phyloP scores from a whole-genome alignment of 2,329 filamentous ascomycete species.

The Alternaria gansuensis region DNA sequence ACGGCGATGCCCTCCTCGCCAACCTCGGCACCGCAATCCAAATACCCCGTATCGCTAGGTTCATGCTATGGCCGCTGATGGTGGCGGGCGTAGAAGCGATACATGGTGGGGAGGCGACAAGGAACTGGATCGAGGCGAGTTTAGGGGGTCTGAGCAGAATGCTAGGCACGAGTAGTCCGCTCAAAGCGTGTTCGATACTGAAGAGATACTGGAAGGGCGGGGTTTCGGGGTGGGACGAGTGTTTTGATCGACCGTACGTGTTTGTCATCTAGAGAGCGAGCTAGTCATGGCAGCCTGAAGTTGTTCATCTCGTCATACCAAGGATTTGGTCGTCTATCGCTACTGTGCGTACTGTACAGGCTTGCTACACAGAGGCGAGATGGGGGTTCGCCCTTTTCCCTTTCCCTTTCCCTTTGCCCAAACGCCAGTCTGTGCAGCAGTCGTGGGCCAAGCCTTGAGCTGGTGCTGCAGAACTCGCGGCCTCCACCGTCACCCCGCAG shows the following conservation, averaged over 20 bases:
- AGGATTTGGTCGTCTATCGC: not conserved
- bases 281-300: not conserved
- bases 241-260: conserved; percentile 39
- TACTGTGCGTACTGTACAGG: conserved; percentile 20
- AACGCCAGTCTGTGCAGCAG: conserved; percentile 27
- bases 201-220: conserved; percentile 37
- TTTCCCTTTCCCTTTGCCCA: not conserved
- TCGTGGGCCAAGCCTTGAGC: not conserved
- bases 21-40: conserved; percentile 22
- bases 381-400: not conserved
- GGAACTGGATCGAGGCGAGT: conserved; percentile 33
- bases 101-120: conserved; percentile 26
- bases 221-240: conserved; percentile 41
- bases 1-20: conserved; percentile 26
- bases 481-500: no score
- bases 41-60: conserved; percentile 21
- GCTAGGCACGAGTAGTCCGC: conserved; percentile 34
- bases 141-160: conserved; percentile 29
- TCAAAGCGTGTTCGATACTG: conserved; percentile 36
- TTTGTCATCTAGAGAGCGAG: conserved; percentile 33
- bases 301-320: not conserved
- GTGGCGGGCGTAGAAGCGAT: conserved; percentile 42
- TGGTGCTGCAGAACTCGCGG: no score
- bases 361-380: conserved; percentile 27
- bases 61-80: conserved; percentile 38